Evolutionary conservation across 1,284 basidiomycete species (phyloP), one percentile per base, ranked within the genome.

Genomic region (Cutaneotrichosporon dermatis): DNA sequence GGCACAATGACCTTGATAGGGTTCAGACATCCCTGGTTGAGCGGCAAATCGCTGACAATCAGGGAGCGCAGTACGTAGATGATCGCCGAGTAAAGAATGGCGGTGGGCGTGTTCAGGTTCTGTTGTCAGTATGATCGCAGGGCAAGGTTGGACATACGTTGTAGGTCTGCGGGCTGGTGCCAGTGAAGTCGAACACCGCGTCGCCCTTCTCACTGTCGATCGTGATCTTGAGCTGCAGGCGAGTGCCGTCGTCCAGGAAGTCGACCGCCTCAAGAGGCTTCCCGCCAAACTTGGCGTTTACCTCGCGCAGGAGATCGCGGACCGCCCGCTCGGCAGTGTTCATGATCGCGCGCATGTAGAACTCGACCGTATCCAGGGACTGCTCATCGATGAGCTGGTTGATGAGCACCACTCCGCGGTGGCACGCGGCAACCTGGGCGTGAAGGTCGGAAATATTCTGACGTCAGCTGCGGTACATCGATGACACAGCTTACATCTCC

Each of bases 361-460:
- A 85, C 72, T 97, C 92, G 2, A 97, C 94, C 1, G 86, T 92
- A 55, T 85, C 79, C 41, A 97, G 82, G 3, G 88, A 85, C 72
- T 95, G 96, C 68, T 98, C 92, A 6, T 86, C 83, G 43, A 95
- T 88, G 65, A 97, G 88, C 85, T 72, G 56, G 4, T 66, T 63
- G 37, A 93, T 85, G 7, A 93, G 82, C 65, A 89, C 87, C 34
- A 89, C 86, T 12, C 92, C 94, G 80, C 96, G 97, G 77, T 95
- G 86, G 74, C 96, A 97, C 13, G 95, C 94, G 0, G 93, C 91
- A 61, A 98, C 89, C 87, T 96, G 93, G 84, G 93, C 93, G 76
- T 93, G 92, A 59, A 97, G 76, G 75, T 97, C 93, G 66, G 88
- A 25, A 25, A 25, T 25, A 25, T 25, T 25, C 25, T 25, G 25